A percentile compares a stretch with the other conserved stretches of the same genome.
phyloP scores from a whole-genome alignment of 805 yeast genomes.

The Kazachstania kunashirensis region DNA sequence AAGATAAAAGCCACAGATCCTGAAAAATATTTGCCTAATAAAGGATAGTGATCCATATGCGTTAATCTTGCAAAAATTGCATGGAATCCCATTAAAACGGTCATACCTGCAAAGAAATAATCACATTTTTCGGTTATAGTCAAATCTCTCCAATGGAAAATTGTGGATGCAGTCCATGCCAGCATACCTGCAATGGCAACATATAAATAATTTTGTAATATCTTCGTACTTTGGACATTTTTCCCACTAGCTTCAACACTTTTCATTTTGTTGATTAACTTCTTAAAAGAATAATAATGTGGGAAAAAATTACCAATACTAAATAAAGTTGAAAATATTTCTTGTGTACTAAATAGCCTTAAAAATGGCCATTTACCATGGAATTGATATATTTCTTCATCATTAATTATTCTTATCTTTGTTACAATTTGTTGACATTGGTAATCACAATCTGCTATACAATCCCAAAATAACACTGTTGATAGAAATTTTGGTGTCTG shows the following conservation, averaged over 20 bases:
- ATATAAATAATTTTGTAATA: conserved; percentile 19
- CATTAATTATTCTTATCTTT: conserved; percentile 34
- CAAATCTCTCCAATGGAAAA: conserved; percentile 84
- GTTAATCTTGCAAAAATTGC: conserved; percentile 53
- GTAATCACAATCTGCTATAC: conserved; percentile 79
- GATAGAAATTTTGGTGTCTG: conserved; percentile 30
- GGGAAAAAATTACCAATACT: conserved; percentile 64
- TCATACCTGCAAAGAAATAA: conserved; percentile 86
- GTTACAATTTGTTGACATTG: conserved; percentile 80
- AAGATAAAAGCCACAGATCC: conserved; percentile 42
- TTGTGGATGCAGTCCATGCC: conserved; percentile 81
- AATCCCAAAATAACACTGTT: conserved; percentile 56
- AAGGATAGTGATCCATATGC: conserved; percentile 39
- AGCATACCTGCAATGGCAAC: conserved; percentile 58
- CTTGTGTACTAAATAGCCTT: conserved; percentile 74
- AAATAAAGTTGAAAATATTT: conserved; percentile 68
- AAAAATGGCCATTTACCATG: conserved; percentile 97
- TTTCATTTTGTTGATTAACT: conserved; percentile 21
- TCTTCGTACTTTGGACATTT: conserved; percentile 1
- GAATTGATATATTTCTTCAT: conserved; percentile 64
- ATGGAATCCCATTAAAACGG: conserved; percentile 73
- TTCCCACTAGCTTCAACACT: conserved; percentile 6
- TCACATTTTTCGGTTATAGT: conserved; percentile 74
- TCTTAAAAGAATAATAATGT: conserved; percentile 41
- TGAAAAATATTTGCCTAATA: conserved; percentile 32